phyloP scores from a whole-genome alignment of 768 basidiomycete species.

The Russula olivacea region DNA sequence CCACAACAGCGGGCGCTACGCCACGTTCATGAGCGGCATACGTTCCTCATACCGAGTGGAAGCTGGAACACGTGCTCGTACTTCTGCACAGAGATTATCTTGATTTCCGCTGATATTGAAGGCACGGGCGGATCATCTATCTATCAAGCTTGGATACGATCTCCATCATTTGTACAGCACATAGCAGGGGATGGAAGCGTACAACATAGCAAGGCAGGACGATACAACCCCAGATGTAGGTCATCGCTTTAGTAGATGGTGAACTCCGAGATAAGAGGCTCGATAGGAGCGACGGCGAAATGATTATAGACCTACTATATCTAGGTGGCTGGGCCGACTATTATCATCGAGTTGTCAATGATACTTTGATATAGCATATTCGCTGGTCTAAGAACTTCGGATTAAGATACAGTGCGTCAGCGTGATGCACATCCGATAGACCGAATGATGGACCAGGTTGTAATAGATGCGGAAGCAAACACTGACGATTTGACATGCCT shows the following conservation, averaged over 20 bases:
- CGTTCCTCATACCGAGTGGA: too few relatives aligned
- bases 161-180: neutral
- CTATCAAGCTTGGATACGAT: neutral
- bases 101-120: too few relatives aligned
- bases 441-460: slow-evolving; percentile 28
- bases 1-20: neutral
- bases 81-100: too few relatives aligned
- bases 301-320: too few relatives aligned
- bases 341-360: neutral
- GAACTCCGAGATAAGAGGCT: neutral
- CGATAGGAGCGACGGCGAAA: too few relatives aligned
- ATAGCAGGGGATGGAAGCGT: neutral
- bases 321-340: neutral
- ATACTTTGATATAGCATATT: slow-evolving; percentile 5
- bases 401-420: slow-evolving; percentile 34
- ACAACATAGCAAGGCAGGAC: too few relatives aligned
- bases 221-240: too few relatives aligned
- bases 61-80: too few relatives aligned
- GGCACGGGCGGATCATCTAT: neutral
- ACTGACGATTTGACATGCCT: slow-evolving; percentile 76
- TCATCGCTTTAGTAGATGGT: neutral
- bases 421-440: too few relatives aligned
- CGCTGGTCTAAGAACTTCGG: slow-evolving; percentile 1
- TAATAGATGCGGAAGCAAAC: slow-evolving; percentile 33
- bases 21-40: too few relatives aligned